phyloP scores from a whole-genome alignment of 78 protist genomes.

The Reticulomyxa filosa region DNA sequence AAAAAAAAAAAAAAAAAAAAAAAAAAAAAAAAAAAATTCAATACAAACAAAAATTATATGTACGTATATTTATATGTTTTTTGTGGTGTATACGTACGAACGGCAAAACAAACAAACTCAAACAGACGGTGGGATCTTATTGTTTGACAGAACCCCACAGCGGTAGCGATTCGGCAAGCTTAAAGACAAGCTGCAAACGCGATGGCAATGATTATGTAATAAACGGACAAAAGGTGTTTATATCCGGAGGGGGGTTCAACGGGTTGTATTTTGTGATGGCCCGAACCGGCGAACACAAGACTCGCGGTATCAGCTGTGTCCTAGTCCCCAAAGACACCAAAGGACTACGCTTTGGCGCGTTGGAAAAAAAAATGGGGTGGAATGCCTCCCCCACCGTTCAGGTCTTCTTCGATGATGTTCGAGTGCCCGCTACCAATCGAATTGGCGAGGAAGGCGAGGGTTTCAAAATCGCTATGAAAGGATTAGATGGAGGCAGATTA shows the following conservation, averaged over 20 bases:
- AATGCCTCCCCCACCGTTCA: slow-evolving; percentile 8
- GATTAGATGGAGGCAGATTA: slow-evolving; percentile 69
- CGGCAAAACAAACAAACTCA: no score
- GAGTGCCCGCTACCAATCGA: slow-evolving; percentile 46
- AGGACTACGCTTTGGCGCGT: slow-evolving; percentile 57
- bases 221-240: slow-evolving; percentile 69
- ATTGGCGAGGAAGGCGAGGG: slow-evolving; percentile 71
- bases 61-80: no score
- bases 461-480: slow-evolving; percentile 77
- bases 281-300: slow-evolving; percentile 52
- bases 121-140: slow-evolving; percentile 30
- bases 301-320: slow-evolving; percentile 62
- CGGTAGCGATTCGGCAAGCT: slow-evolving; percentile 66
- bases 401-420: slow-evolving; percentile 44
- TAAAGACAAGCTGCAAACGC: slow-evolving; percentile 37
- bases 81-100: no score
- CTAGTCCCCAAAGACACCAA: slow-evolving; percentile 45
- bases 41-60: no score
- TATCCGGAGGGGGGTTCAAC: slow-evolving; percentile 63
- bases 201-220: slow-evolving; percentile 48
- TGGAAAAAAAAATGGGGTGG: slow-evolving; percentile 62
- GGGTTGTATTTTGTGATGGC: slow-evolving; percentile 64
- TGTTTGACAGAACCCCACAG: slow-evolving; percentile 72
- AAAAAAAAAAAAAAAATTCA: no score
- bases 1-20: no score